Conservation (phyloP, 768 basidiomycete species). For the Galerina sulciceps region DNA sequence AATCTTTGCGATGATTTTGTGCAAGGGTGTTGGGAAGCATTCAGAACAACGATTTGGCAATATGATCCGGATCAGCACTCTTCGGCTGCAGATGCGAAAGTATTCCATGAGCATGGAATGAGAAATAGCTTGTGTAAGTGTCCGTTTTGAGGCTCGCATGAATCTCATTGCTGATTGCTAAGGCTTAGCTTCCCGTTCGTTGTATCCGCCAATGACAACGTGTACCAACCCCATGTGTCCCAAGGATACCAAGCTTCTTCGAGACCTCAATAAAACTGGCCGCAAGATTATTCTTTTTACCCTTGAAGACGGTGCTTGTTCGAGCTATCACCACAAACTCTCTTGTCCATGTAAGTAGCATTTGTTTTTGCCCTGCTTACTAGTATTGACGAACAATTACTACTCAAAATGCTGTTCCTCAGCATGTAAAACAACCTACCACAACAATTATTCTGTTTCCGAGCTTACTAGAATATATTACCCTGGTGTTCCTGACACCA, state of each 20-base stretch:
- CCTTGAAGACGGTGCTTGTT: constrained; percentile 10
- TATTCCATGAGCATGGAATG: constrained; percentile 7
- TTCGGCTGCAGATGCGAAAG: neutral
- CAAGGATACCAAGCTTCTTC: constrained; percentile 3
- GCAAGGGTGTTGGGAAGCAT: constrained; percentile 1
- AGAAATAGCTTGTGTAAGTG: constrained; percentile 2
- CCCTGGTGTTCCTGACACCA: constrained; percentile 19
- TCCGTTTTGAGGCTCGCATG: constrained; percentile 25
- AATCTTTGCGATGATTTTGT: neutral
- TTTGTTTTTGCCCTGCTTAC: too few species aligned
- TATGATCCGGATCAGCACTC: neutral
- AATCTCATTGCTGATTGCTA: constrained; percentile 23
- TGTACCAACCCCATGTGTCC: constrained; percentile 5
- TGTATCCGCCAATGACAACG: constrained; percentile 9
- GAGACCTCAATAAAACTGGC: neutral
- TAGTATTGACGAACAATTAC: neutral
- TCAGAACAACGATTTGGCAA: neutral
- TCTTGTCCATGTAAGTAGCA: neutral
- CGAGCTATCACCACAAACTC: constrained; percentile 1
- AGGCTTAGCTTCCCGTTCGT: neutral
- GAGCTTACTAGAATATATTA: constrained; percentile 25
- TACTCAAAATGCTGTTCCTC: neutral
- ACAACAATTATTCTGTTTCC: constrained; percentile 28
- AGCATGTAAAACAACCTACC: constrained; percentile 28
- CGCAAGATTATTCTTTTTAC: constrained; percentile 14